These are phyloP conservation scores for Lanmaoa pseudosensibilis DNA, from an alignment of 768 basidiomycete species.

Conservation along the genomic window DNA sequence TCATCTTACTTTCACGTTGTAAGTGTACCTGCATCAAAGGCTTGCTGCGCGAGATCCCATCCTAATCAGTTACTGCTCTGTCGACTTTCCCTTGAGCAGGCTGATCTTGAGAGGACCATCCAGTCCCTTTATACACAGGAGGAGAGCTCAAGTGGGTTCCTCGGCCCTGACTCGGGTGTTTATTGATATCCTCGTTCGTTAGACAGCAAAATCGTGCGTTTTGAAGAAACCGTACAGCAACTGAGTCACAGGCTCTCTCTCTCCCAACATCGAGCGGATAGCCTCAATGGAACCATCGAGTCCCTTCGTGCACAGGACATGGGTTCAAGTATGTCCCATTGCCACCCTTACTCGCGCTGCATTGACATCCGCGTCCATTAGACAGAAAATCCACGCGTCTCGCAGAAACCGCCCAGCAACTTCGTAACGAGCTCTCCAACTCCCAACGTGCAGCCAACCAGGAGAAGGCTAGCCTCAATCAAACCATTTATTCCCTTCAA, in stretches of 20 bases:
- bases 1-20: not conserved
- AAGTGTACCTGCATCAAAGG: not conserved
- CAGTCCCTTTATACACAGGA: no score
- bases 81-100: no score
- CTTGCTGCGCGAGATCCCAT: not conserved
- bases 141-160: not conserved
- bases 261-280: no score
- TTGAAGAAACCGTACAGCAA: not conserved
- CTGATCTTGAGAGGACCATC: no score
- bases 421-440: not conserved
- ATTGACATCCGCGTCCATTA: not conserved
- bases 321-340: not conserved
- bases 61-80: not conserved
- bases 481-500: not conserved
- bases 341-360: not conserved
- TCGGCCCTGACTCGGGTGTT: no score
- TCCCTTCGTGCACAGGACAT: no score
- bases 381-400: not conserved
- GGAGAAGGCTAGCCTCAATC: not conserved
- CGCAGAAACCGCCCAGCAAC: not conserved
- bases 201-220: not conserved
- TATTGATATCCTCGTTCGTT: not conserved
- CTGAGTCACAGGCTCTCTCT: no score
- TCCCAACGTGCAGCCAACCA: no score
- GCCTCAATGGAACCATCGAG: no score